phyloP scores from a whole-genome alignment of 2,329 filamentous ascomycete genomes.

The Cercospora zeina region DNA sequence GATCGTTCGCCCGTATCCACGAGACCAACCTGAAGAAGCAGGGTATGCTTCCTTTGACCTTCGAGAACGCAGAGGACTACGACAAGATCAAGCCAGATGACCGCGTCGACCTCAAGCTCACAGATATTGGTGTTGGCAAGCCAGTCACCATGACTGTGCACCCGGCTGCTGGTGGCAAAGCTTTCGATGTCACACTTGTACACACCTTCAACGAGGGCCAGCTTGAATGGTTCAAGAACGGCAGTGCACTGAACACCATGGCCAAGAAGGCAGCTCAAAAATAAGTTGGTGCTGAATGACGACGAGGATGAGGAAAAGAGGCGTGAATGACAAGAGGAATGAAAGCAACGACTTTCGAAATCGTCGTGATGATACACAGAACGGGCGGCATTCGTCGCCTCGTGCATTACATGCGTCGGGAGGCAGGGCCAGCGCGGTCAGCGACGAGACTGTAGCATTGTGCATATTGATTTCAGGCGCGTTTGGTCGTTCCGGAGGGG shows the following conservation, averaged over 20 bases:
- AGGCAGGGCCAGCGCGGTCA: conserved; percentile 22
- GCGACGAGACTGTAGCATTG: conserved; percentile 30
- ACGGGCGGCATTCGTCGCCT: conserved; percentile 25
- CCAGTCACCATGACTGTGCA: conserved; percentile 89
- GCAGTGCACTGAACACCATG: conserved; percentile 97
- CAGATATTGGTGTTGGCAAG: conserved; percentile 87
- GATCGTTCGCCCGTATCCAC: conserved; percentile 97
- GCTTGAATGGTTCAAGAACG: conserved; percentile 99
- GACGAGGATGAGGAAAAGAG: conserved; percentile 13
- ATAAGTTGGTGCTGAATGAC: conserved; percentile 18
- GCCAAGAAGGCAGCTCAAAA: conserved; percentile 60
- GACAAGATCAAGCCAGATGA: conserved; percentile 94
- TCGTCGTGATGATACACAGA: conserved; percentile 26
- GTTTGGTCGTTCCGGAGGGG: conserved; percentile 27
- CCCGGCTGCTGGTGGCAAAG: conserved; percentile 73
- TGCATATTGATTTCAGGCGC: conserved; percentile 31
- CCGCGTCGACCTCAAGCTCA: conserved; percentile 86
- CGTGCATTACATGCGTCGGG: conserved; percentile 18
- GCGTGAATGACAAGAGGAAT: conserved; percentile 17
- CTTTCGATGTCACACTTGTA: conserved; percentile 78
- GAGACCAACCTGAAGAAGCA: conserved; percentile 99
- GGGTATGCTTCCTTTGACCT: conserved; percentile 98
- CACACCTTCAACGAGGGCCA: conserved; percentile 99
- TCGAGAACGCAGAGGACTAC: conserved; percentile 91
- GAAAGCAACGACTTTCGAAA: conserved; percentile 22